These are phyloP conservation scores for Anthracocystis setariae DNA, from an alignment of 1,284 basidiomycete species.

Conservation along the genomic window DNA sequence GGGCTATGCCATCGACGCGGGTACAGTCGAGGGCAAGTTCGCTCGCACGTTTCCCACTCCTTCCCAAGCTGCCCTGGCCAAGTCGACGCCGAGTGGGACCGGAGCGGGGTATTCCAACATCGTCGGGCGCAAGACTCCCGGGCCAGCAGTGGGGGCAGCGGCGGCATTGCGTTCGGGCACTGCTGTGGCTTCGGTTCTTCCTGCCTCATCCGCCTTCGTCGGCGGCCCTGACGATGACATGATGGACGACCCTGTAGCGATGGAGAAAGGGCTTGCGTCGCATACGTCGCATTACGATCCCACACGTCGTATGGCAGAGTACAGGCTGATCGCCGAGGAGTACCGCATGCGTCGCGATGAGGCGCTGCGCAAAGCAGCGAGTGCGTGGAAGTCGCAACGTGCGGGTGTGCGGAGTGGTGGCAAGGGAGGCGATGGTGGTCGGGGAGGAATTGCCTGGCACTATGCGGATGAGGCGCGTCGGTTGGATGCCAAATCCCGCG, in stretches of 20 bases:
- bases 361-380: constrained; percentile 62
- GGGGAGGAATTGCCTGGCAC: constrained; percentile 50
- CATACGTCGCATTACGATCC: constrained; percentile 39
- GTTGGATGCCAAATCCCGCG: constrained; percentile 63
- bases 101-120: constrained; percentile 29
- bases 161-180: constrained; percentile 36
- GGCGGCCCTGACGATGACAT: constrained; percentile 5
- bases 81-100: not conserved
- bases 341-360: constrained; percentile 63
- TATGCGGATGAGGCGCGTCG: constrained; percentile 68
- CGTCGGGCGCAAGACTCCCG: constrained; percentile 30
- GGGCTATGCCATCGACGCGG: constrained; percentile 27
- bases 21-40: constrained; percentile 19
- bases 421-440: constrained; percentile 33
- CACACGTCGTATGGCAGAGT: constrained; percentile 44
- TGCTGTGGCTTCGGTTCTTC: constrained; percentile 43
- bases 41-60: constrained; percentile 32
- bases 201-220: constrained; percentile 45
- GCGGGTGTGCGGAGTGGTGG: constrained; percentile 33
- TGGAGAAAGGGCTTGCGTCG: constrained; percentile 24
- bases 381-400: constrained; percentile 39
- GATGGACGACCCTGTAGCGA: constrained; percentile 22
- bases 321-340: constrained; percentile 52
- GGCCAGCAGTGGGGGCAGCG: constrained; percentile 23
- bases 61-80: constrained; percentile 28